Percentiles rank a stretch among this genome's conserved stretches.
phyloP scores from a whole-genome alignment of 108 stramenopile species.

The Cyclotella baltica region DNA sequence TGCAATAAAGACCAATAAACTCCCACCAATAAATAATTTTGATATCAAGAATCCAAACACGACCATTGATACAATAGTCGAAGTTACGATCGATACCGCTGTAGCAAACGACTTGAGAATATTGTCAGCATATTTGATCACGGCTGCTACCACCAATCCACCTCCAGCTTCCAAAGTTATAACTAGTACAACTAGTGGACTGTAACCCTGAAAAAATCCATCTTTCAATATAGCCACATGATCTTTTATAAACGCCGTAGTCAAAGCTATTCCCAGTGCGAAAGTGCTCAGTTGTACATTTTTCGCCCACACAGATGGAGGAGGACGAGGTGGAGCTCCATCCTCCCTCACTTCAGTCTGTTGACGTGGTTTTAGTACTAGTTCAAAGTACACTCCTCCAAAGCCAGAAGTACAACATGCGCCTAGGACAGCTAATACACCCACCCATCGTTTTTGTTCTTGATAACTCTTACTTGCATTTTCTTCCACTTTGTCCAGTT shows the following conservation, averaged over 20 bases:
- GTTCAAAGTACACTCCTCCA: slow-evolving; percentile 97
- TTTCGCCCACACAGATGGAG: slow-evolving; percentile 90
- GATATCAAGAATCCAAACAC: slow-evolving; percentile 57
- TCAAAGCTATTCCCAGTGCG: slow-evolving; percentile 77
- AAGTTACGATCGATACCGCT: slow-evolving; percentile 59
- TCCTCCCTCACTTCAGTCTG: slow-evolving; percentile 20
- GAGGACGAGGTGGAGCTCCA: slow-evolving; percentile 44
- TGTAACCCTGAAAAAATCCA: slow-evolving; percentile 94
- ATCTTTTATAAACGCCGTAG: slow-evolving; percentile 85
- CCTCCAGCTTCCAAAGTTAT: slow-evolving; percentile 90
- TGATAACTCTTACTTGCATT: slow-evolving; percentile 37
- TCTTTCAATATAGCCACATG: slow-evolving; percentile 55
- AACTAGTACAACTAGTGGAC: slow-evolving; percentile 83
- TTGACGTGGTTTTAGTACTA: slow-evolving; percentile 87
- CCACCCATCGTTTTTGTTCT: slow-evolving; percentile 74
- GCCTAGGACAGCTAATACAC: slow-evolving; percentile 91
- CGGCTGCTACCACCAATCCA: slow-evolving; percentile 78
- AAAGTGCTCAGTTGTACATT: slow-evolving; percentile 98
- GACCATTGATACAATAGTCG: slow-evolving; percentile 56
- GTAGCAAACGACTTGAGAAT: slow-evolving; percentile 83
- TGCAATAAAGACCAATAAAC: slow-evolving; percentile 39
- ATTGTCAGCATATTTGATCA: slow-evolving; percentile 91
- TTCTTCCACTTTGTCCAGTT: slow-evolving; percentile 59
- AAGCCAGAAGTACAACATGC: slow-evolving; percentile 96
- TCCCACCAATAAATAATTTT: slow-evolving; percentile 34